phyloP scores from a whole-genome alignment of 2,329 filamentous ascomycete genomes.

The Sporothrix globosa region DNA sequence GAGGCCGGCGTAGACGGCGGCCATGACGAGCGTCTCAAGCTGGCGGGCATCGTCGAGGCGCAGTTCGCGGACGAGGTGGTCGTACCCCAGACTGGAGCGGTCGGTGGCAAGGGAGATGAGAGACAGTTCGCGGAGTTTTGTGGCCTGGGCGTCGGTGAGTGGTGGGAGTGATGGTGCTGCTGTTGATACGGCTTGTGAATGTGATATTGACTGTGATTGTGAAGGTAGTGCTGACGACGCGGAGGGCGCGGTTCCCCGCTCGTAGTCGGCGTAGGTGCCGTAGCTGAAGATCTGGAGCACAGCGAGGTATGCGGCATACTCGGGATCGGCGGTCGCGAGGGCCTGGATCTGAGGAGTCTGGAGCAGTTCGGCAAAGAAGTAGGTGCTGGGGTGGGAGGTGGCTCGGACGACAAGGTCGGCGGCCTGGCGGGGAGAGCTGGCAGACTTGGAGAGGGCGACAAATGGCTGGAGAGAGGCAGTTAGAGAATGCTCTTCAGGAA shows the following conservation, averaged over 20 bases:
- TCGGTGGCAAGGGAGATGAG: conserved; percentile 78
- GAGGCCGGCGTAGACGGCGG: conserved; percentile 83
- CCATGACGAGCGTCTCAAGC: conserved; percentile 84
- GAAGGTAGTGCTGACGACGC: neutral
- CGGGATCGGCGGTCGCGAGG: conserved; percentile 58
- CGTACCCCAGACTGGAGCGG: conserved; percentile 71
- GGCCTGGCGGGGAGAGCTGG: conserved; percentile 79
- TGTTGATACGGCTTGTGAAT: neutral
- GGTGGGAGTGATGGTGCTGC: conserved; percentile 58
- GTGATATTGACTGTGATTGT: neutral
- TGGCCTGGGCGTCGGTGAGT: conserved; percentile 71
- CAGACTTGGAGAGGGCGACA: conserved; percentile 83
- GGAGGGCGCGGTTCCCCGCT: conserved; percentile 33
- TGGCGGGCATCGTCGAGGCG: conserved; percentile 67
- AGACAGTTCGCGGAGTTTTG: conserved; percentile 89
- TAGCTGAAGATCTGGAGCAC: conserved; percentile 89
- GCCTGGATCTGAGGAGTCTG: conserved; percentile 76
- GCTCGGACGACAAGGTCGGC: conserved; percentile 85
- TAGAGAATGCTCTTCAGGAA: neutral
- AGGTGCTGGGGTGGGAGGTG: conserved; percentile 87
- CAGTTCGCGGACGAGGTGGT: conserved; percentile 66
- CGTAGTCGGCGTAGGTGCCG: conserved; percentile 82
- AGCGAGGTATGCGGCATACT: conserved; percentile 66
- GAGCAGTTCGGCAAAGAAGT: conserved; percentile 92
- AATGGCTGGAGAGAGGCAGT: conserved; percentile 67